Percentiles rank a stretch among this genome's conserved stretches.
phyloP scores from a whole-genome alignment of 306 rosid genomes.

The Adenanthera pavonina region DNA sequence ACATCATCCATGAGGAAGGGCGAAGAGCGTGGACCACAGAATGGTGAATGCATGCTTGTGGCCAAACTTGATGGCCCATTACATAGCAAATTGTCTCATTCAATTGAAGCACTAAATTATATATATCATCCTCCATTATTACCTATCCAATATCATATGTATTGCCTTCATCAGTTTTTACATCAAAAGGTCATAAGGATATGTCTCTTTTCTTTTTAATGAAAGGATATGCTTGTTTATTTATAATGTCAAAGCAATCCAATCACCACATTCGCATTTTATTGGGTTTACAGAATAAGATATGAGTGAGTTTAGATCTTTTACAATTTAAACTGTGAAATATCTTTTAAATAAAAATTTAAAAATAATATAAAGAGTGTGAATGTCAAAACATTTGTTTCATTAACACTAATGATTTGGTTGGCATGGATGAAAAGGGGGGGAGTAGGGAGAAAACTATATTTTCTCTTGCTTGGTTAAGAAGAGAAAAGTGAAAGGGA shows the following conservation, averaged over 20 bases:
- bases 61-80: constrained; percentile 34
- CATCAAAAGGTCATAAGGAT: background rate
- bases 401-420: too few relatives aligned
- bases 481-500: too few relatives aligned
- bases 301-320: background rate
- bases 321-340: background rate
- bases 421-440: too few relatives aligned
- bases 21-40: constrained; percentile 39
- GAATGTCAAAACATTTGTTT: too few relatives aligned
- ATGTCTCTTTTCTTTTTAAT: too few relatives aligned
- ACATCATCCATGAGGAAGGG: background rate
- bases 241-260: background rate
- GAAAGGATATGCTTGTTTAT: background rate
- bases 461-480: too few relatives aligned
- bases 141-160: background rate
- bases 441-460: too few relatives aligned
- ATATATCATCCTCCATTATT: constrained; percentile 43
- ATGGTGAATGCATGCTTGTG: background rate
- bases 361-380: too few relatives aligned
- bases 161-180: background rate
- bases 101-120: constrained; percentile 39
- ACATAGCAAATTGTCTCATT: constrained; percentile 36
- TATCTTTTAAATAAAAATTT: too few relatives aligned
- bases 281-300: too few relatives aligned
- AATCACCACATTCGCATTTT: background rate